These are phyloP conservation scores for Aspergillus proliferans DNA, from an alignment of 2,329 filamentous ascomycete species.

Conservation along the genomic window DNA sequence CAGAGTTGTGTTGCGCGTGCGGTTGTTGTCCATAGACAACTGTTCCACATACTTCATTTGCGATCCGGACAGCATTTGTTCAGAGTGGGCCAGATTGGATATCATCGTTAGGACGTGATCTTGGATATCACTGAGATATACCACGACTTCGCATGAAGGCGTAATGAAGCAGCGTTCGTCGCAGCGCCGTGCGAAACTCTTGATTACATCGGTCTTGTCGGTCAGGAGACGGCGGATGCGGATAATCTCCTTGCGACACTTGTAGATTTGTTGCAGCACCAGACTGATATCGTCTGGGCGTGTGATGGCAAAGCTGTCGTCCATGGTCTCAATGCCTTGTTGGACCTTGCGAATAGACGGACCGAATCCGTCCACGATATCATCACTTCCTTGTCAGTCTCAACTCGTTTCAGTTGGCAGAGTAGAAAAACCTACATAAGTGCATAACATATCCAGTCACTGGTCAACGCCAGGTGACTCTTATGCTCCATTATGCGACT, in stretches of 20 bases:
- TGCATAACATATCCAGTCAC: slow-evolving; percentile 97
- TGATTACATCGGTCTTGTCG: slow-evolving; percentile 91
- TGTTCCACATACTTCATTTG: slow-evolving; percentile 93
- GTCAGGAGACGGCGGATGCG: slow-evolving; percentile 81
- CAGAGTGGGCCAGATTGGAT: slow-evolving; percentile 83
- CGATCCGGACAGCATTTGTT: slow-evolving; percentile 86
- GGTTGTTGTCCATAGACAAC: slow-evolving; percentile 79
- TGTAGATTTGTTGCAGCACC: slow-evolving; percentile 77
- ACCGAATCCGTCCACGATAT: slow-evolving; percentile 90
- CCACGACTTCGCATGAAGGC: slow-evolving; percentile 68
- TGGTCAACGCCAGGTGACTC: slow-evolving; percentile 83
- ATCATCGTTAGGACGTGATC: slow-evolving; percentile 98
- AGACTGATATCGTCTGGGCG: slow-evolving; percentile 77
- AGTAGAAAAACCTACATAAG: slow-evolving; percentile 62
- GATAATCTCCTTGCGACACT: slow-evolving; percentile 85
- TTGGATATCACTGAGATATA: slow-evolving; percentile 92
- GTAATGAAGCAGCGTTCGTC: slow-evolving; percentile 86
- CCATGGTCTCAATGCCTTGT: slow-evolving; percentile 76
- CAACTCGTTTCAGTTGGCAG: background rate
- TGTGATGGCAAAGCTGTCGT: slow-evolving; percentile 85
- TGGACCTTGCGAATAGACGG: slow-evolving; percentile 80
- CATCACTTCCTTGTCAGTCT: slow-evolving; percentile 53
- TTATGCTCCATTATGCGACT: slow-evolving; percentile 82
- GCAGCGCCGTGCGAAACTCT: slow-evolving; percentile 92
- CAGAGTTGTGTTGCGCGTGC: slow-evolving; percentile 78